Base-by-base conservation (phyloP, 768 basidiomycete genomes). In the Albatrellus ellisii region DNA sequence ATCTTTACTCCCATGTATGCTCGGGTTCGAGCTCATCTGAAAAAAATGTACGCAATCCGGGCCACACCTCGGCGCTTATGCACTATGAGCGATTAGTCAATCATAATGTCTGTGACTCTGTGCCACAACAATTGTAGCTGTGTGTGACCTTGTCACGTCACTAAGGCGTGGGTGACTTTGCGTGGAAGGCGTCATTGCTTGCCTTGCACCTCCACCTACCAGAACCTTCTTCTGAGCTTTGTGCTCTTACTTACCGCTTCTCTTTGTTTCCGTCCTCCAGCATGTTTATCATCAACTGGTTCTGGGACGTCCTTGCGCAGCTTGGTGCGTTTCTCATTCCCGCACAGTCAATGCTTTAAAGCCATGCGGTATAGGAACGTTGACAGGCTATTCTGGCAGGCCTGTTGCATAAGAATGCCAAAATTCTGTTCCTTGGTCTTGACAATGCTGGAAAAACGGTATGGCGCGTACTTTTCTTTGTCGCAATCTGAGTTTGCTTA, bases 391-490 rank as follows among this genome's bases (percentile, higher is more conserved):
- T 27, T 34, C 29, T 8, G 38, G 15, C 39, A 92, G 90, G 90
- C 51, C 71, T 94, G 54, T 56, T 82, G 66, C 86, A 91, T 72
- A 95, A 99, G 83, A 97, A 95, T 59, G 95, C 95, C 51, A 99
- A 98, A 75, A 95, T 99, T 59, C 75, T 99, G 49, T 99, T 99
- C 79, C 76, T 99, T 40, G 95, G 95, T 49, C 75, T 98, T 42
- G 94, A 98, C 61, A 99, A 98, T 69, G 95, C 95, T 40, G 94
- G 95, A 58, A 99, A 98, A 75, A 98, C 95, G 46, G 94, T 95
- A 48, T 46, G 82, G 53, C 35, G 4, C 26, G 33, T 29, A 9
- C 4, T 4, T 39, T 36, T 18, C 46, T 7, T 42, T 14, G 22
- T 6, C 28, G 12, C 12, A 15, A 39, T n/a, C n/a, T 27, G 9